phyloP scores from a whole-genome alignment of 148 eudicot genomes.

The Spergularia bocconei region DNA sequence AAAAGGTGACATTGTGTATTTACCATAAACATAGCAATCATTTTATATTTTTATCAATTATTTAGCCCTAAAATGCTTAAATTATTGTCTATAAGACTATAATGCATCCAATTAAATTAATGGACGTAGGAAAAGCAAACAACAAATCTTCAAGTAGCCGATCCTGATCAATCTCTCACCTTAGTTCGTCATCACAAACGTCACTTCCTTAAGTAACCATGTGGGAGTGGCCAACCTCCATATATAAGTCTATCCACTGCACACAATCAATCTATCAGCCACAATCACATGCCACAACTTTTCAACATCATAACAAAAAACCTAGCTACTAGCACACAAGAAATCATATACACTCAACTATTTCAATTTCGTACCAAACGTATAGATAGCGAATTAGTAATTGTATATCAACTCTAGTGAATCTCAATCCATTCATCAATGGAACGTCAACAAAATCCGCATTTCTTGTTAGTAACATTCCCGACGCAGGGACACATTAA shows the following conservation, averaged over 20 bases:
- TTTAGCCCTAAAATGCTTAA: too few species aligned
- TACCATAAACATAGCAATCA: too few species aligned
- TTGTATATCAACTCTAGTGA: background rate
- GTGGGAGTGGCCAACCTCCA: background rate
- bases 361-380: background rate
- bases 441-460: constrained; percentile 28
- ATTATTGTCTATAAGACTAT: too few species aligned
- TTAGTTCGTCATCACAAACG: constrained; percentile 26
- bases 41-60: too few species aligned
- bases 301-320: background rate
- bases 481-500: constrained; percentile 62
- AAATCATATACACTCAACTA: background rate
- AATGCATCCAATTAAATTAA: background rate
- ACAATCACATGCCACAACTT: constrained; percentile 9
- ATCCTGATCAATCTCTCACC: background rate
- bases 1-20: too few species aligned
- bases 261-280: background rate
- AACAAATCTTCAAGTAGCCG: too few species aligned
- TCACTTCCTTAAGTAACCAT: background rate
- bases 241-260: background rate
- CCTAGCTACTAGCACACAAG: too few species aligned
- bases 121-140: constrained; percentile 7
- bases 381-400: too few species aligned
- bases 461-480: constrained; percentile 45
- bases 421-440: background rate